Percentiles rank a stretch among this genome's conserved stretches.
Conservation (phyloP, 129 eudicot species). For the Smallanthus sonchifolius region DNA sequence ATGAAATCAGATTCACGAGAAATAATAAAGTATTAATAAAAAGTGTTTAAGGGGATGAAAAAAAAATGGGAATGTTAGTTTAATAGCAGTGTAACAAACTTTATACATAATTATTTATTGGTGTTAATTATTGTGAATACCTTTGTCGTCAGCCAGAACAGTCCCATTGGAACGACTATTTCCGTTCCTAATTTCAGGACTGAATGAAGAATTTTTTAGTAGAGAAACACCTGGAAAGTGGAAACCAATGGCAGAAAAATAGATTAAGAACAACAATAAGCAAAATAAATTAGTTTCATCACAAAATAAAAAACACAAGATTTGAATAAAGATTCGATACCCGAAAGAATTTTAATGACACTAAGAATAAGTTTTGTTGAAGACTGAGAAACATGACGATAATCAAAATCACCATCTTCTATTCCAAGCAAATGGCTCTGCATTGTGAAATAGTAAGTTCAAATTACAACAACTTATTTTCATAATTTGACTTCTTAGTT, state of each 20-base stretch:
- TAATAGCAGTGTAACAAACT: not conserved
- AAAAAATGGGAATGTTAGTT: not conserved
- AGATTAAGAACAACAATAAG: constrained; percentile 2
- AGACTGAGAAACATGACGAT: constrained; percentile 42
- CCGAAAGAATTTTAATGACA: constrained; percentile 78
- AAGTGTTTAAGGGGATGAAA: not conserved
- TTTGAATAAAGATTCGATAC: constrained; percentile 33
- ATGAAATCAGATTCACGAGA: not conserved
- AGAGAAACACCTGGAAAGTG: constrained; percentile 63
- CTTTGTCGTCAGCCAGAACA: constrained; percentile 33
- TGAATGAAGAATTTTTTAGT: constrained; percentile 33
- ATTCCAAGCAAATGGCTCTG: constrained; percentile 86
- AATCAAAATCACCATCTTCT: constrained; percentile 52
- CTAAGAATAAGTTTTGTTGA: constrained; percentile 64
- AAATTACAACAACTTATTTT: constrained; percentile 5
- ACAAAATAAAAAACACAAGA: not conserved
- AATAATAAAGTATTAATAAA: not conserved
- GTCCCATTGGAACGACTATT: constrained; percentile 29
- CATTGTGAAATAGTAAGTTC: constrained; percentile 5
- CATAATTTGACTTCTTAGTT: constrained; percentile 4
- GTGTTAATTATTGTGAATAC: constrained; percentile 6
- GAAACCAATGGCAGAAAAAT: constrained; percentile 15
- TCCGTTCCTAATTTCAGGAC: constrained; percentile 33
- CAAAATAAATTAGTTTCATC: not conserved
- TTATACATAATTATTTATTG: not conserved